Evolutionary conservation across 495 filamentous ascomycete species (phyloP), one percentile per base, ranked within the genome.

Genomic region (Hyaloscypha variabilis): DNA sequence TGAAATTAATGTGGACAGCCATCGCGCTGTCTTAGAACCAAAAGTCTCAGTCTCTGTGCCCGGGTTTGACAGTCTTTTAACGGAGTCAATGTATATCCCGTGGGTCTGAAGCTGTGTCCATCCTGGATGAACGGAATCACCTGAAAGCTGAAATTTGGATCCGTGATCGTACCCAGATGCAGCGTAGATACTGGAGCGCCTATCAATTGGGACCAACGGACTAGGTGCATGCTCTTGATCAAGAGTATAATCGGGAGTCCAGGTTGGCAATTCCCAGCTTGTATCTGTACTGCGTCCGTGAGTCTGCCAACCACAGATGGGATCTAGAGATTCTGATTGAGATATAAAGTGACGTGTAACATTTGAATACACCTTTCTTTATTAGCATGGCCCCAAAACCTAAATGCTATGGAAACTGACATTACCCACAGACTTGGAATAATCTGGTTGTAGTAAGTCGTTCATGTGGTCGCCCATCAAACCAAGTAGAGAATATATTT

Each of bases 401-500:
- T 61, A 39, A 3, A 29, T 6, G 19, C n/a, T 17, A 13, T 59
- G 28, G 8, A 53, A 51, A 61, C 58, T 25, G 19, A 60, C 57
- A 28, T 61, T 13, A n/a, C 34, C 58, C 3, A 67, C 21, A 13
- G 58, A 57, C 36, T 67, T 57, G 28, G 58, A 29, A 49, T 62
- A 67, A 50, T 67, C 58, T 17, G 58, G 64, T n/a, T 30, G 3
- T 6, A 62, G 31, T 21, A 57, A 50, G 3, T 42, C 36, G n/a
- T 58, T 56, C 29, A 62, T 46, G 23, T 46, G 17, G 21, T 67
- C 64, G 19, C 50, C 64, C 58, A 67, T 67, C 21, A 67, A 28
- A 10, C 58, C 64, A 58, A 56, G 36, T 8, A 67, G 58, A n/a
- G 49, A 61, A 58, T 64, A 59, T 13, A 62, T 57, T 31, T 67